Evolutionary conservation across 1,284 basidiomycete species (phyloP).

Genomic region (Rhodotorula mucilaginosa): DNA sequence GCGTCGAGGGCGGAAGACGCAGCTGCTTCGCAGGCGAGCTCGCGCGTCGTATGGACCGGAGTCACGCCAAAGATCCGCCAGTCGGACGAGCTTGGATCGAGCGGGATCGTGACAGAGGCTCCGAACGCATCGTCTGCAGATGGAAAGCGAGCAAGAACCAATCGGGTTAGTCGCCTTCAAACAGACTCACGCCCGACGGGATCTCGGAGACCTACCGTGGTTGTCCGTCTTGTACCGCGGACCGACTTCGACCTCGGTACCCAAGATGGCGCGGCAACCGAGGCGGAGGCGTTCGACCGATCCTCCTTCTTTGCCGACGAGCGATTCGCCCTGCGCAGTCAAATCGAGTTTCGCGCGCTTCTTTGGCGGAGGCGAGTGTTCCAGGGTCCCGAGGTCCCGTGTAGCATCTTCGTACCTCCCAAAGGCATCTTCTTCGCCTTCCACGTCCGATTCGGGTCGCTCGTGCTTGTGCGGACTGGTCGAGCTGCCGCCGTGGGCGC

Average conservation of each 20-base stretch:
- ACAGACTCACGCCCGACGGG: too few species aligned
- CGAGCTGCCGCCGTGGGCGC: background rate
- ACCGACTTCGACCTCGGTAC: background rate
- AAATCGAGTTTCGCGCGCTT: background rate
- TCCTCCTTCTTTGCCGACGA: background rate
- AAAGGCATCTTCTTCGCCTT: too few species aligned
- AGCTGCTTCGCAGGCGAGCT: background rate
- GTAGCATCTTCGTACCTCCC: background rate
- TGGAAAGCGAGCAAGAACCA: background rate
- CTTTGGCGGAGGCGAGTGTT: background rate
- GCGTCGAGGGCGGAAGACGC: slow-evolving; percentile 1
- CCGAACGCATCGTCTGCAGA: background rate
- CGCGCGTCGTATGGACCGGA: too few species aligned
- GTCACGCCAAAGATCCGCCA: slow-evolving; percentile 4
- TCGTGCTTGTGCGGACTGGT: background rate
- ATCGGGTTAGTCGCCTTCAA: too few species aligned
- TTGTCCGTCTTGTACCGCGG: background rate
- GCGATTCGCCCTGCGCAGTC: background rate
- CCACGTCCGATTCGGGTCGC: too few species aligned
- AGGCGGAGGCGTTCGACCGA: background rate
- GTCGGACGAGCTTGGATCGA: background rate
- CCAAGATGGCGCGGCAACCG: background rate
- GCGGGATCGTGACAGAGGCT: slow-evolving; percentile 1
- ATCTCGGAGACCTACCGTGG: background rate
- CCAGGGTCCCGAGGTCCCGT: background rate